Base-by-base conservation (phyloP, 768 basidiomycete genomes). In the Lepiota brunneoincarnata region DNA sequence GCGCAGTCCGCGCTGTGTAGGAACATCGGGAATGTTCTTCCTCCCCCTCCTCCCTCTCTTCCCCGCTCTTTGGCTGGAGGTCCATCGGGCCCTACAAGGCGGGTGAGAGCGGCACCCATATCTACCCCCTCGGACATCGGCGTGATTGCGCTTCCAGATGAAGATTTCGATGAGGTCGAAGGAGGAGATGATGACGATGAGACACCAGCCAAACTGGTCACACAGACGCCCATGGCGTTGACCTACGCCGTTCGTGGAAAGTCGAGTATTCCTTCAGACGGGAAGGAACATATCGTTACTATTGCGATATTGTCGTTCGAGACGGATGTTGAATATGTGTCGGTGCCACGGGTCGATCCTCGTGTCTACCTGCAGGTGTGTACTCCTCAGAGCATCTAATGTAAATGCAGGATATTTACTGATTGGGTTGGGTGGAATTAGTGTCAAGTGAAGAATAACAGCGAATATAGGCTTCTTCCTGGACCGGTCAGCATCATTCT, bases 381-480 rank as follows among this genome's bases (percentile, higher is more conserved):
- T 65, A 12, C 31, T 12, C 14, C n/a, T 17, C 6, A n/a, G n/a
- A n/a, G n/a, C n/a, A n/a, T 48, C 17, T 23, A 6, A 35, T 41
- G 49, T 37, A 35, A 7, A 15, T 34, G 55, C 14, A 45, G 14
- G 35, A 2, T 35, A 17, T 23, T 26, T n/a, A 34, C 26, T 44
- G 2, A 49, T 10, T 20, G 46, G 31, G n/a, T 54, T 45, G 7
- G 12, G 43, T 4, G 43, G 55, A 50, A 58, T 11, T 42, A 80
- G 75, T 79, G 74, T 54, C 64, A 70, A 55, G 76, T 85, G 48
- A 77, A 78, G 64, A 86, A 86, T 59, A 78, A 73, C 40, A 82
- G 79, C 62, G 79, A 81, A 48, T 82, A 82, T 58, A 69, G 76
- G 23, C 68, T 86, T 24, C 73, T 87, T 2, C 70, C 79, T 6